A percentile compares a stretch with the other conserved stretches of the same genome.
These are phyloP conservation scores for Drosera spatulata DNA, from an alignment of 179 eudicot genomes.

Conservation along the genomic window DNA sequence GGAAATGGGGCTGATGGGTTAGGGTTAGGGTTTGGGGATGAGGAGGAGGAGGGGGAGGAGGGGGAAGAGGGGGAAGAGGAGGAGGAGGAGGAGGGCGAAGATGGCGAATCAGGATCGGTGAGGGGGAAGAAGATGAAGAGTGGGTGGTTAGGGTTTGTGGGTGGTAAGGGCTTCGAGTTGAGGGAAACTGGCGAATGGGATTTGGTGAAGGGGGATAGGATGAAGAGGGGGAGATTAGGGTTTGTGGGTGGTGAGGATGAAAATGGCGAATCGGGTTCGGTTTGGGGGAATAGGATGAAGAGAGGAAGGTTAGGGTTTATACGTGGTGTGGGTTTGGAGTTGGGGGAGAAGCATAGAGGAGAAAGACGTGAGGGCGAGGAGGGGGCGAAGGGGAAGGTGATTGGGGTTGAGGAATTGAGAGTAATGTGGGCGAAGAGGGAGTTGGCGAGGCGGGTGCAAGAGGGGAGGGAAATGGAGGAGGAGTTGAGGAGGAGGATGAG, in stretches of 20 bases:
- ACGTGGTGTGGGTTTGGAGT: slow-evolving; percentile 43
- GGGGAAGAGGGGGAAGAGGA: slow-evolving; percentile 27
- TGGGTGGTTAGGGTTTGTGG: slow-evolving; percentile 4
- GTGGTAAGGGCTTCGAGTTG: too few species aligned
- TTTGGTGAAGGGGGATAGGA: slow-evolving; percentile 18
- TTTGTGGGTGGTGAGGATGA: not conserved
- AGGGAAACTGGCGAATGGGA: slow-evolving; percentile 14
- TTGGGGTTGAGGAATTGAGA: slow-evolving; percentile 48
- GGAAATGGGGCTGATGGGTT: slow-evolving; percentile 24
- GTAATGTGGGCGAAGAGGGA: slow-evolving; percentile 48
- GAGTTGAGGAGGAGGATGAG: slow-evolving; percentile 61
- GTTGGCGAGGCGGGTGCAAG: slow-evolving; percentile 26
- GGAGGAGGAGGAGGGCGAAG: slow-evolving; percentile 15
- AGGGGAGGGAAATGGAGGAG: slow-evolving; percentile 50
- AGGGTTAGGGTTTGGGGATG: slow-evolving; percentile 40
- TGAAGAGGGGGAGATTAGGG: slow-evolving; percentile 22
- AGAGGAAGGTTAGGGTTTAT: slow-evolving; percentile 35
- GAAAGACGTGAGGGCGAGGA: too few species aligned
- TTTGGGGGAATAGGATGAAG: slow-evolving; percentile 23
- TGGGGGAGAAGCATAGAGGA: slow-evolving; percentile 17
- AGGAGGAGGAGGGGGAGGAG: slow-evolving; percentile 31
- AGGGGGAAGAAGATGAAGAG: slow-evolving; percentile 13
- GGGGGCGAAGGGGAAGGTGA: slow-evolving; percentile 23
- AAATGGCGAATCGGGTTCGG: slow-evolving; percentile 15
- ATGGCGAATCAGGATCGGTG: not conserved